Percentiles rank a stretch among this genome's conserved stretches.
These are phyloP conservation scores for Melanogaster broomeanus DNA, from an alignment of 768 basidiomycete species.

Conservation along the genomic window DNA sequence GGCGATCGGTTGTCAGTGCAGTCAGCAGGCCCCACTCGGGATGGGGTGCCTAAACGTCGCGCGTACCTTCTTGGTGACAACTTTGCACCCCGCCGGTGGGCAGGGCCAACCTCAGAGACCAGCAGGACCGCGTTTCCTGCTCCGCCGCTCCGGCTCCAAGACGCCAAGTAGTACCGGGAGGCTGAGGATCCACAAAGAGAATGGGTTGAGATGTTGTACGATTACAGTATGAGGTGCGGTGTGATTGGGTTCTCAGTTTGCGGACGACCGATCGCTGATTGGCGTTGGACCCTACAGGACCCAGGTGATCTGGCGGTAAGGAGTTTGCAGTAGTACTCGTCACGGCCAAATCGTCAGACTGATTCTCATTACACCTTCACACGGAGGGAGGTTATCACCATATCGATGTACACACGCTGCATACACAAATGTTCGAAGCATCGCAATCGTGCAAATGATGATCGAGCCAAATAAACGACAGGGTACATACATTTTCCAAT, in stretches of 20 bases:
- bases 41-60: no score
- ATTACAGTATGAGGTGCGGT: constrained; percentile 60
- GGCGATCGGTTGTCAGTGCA: constrained; percentile 13
- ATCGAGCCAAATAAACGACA: constrained; percentile 23
- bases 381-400: constrained; percentile 55
- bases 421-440: constrained; percentile 7
- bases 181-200: constrained; percentile 50
- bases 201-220: constrained; percentile 80
- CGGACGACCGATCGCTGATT: not conserved
- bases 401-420: not conserved
- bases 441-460: constrained; percentile 10
- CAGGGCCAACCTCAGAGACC: constrained; percentile 27
- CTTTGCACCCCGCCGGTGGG: constrained; percentile 56
- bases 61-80: constrained; percentile 23
- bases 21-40: constrained; percentile 14
- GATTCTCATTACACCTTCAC: constrained; percentile 28
- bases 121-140: constrained; percentile 14
- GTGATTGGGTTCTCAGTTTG: not conserved
- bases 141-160: constrained; percentile 19
- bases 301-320: constrained; percentile 64
- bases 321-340: constrained; percentile 62
- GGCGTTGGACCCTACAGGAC: constrained; percentile 46
- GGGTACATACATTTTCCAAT: constrained; percentile 27
- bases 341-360: constrained; percentile 66
- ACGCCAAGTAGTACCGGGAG: constrained; percentile 15